These are phyloP conservation scores for Moricandia arvensis DNA, from an alignment of 345 rosid genomes.

Conservation along the genomic window DNA sequence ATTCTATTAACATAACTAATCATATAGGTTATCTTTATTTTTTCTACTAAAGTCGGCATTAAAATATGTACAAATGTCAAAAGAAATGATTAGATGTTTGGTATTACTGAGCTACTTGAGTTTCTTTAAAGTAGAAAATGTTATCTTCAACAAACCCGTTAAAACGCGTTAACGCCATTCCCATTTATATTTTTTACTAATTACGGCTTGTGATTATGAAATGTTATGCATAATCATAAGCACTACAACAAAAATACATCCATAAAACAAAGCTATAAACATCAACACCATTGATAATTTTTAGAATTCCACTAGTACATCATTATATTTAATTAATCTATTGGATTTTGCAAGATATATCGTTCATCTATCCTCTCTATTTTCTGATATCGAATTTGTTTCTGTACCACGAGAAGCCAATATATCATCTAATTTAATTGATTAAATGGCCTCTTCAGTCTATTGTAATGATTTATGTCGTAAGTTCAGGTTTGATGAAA, in stretches of 20 bases:
- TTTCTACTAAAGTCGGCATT: not conserved
- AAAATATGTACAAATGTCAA: not conserved
- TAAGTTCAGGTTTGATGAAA: not conserved
- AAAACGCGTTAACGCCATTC: conserved; percentile 21
- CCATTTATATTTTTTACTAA: conserved; percentile 17
- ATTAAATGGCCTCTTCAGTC: not conserved
- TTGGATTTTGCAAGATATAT: not conserved
- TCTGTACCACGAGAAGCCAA: not conserved
- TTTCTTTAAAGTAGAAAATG: conserved; percentile 19
- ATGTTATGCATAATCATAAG: conserved; percentile 6
- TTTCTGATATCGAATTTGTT: not conserved
- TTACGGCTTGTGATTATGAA: conserved; percentile 5
- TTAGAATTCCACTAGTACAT: not conserved
- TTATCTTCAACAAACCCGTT: conserved; percentile 23
- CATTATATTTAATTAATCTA: not conserved
- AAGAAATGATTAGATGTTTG: conserved; percentile 21
- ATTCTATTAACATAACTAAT: conserved; percentile 1
- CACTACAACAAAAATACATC: not conserved
- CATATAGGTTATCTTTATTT: not conserved
- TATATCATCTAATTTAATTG: not conserved
- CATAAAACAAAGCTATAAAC: not conserved
- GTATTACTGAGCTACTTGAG: conserved; percentile 15
- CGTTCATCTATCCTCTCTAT: not conserved
- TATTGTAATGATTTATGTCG: not conserved
- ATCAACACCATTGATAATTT: not conserved